phyloP scores from a whole-genome alignment of 2,329 filamentous ascomycete species.

The Botrytis sinoallii region DNA sequence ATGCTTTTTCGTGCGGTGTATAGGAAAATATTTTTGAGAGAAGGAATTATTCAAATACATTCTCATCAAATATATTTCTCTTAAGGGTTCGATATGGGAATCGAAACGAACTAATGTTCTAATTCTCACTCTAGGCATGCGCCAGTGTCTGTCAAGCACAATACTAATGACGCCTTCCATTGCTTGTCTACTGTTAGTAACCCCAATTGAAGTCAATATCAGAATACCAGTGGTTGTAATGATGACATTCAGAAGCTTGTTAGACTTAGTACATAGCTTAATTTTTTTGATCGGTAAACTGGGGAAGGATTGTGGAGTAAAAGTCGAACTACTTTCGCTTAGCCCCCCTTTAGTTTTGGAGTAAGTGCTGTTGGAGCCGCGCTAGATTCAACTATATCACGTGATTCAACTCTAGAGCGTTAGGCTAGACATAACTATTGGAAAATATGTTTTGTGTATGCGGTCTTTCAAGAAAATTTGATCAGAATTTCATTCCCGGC shows the following conservation, averaged over 20 bases:
- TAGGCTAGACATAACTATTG: accelerated
- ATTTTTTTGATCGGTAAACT: not conserved
- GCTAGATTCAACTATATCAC: not conserved
- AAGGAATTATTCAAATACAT: not conserved
- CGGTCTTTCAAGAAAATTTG: not conserved
- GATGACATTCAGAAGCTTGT: not conserved
- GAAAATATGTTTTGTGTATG: accelerated
- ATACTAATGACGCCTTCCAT: not conserved
- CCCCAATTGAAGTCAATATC: not conserved
- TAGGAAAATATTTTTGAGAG: not conserved
- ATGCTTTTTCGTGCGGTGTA: not conserved
- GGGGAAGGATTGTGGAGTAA: not conserved
- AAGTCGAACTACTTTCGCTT: not conserved
- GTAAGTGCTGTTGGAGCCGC: no score
- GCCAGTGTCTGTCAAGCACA: no score
- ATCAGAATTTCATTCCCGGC: not conserved
- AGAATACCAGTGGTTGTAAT: not conserved
- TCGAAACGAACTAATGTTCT: not conserved
- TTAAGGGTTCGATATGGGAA: not conserved
- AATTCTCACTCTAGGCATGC: not conserved
- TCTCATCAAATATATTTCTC: no score
- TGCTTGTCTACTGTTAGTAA: not conserved
- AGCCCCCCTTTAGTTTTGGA: not conserved
- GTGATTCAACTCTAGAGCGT: not conserved
- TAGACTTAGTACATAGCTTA: not conserved